Evolutionary conservation across 2,329 filamentous ascomycete species (phyloP), one percentile per base, ranked within the genome.

Genomic region (Grosmannia clavigera): DNA sequence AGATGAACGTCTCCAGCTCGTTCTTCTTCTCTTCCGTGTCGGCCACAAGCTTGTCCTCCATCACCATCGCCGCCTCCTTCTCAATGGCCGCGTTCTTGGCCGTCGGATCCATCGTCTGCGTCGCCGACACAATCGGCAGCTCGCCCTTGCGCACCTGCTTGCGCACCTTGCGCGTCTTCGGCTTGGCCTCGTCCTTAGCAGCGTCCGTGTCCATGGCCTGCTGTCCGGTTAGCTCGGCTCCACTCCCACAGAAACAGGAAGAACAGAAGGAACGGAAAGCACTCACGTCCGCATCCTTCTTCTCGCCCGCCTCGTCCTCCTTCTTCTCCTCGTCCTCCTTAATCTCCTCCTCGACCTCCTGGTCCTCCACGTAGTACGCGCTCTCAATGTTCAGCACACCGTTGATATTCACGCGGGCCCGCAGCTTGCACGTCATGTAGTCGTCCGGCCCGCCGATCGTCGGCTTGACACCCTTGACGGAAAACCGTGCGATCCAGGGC

Each of bases 11-110:
- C 81, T 99, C 94, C 59, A 99, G 88, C 77, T 97, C 92, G 79
- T 99, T 99, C 90, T 97, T 99, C 85, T 95, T 95, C 80, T 97
- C 91, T 73, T 97, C 94, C 46, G 94, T 99, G 74, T 97, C 94
- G 67, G 89, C 90, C 60, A 99, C 92, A 61, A 97, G 86, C 83
- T 97, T 99, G 78, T 99, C 94, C 75, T 96, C 91, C 84, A 95
- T 92, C 67, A 91, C 84, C 94, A 99, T 97, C 68, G 85, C 73
- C 66, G 85, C 81, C 78, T 99, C 94, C 73, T 86, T 86, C 81
- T 99, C 94, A 57, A 80, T 75, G 65, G 85, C 78, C n/a, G 78
- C 70, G 63, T 84, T 77, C 80, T 88, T 92, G 70, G 78, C 71
- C 19, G 79, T 67, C 57, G 82, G 73, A 64, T 96, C 91, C 61